Percentiles rank a stretch among this genome's conserved stretches.
Evolutionary conservation across 306 rosid genomes (phyloP).

Genomic region (Vicia faba): DNA sequence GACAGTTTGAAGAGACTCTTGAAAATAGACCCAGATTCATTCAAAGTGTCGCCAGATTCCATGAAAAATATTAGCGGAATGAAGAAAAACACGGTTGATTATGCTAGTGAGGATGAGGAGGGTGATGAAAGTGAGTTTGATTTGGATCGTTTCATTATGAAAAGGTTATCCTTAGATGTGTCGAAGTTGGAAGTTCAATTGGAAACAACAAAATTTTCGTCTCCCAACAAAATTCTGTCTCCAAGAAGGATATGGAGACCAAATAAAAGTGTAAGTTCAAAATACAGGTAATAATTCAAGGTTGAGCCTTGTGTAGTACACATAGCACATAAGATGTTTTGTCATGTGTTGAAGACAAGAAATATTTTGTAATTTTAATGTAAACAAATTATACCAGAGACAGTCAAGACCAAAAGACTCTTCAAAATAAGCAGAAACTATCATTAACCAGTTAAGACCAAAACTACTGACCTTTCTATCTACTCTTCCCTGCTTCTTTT

Average conservation of each 20-base stretch:
- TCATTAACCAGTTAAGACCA: too few relatives aligned
- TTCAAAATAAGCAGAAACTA: too few relatives aligned
- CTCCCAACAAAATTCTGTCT: slow-evolving; percentile 41
- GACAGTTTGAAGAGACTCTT: slow-evolving; percentile 75
- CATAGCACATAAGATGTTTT: slow-evolving; percentile 31
- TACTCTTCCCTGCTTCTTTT: too few relatives aligned
- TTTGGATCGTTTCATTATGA: slow-evolving; percentile 68
- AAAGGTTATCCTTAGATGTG: slow-evolving; percentile 64
- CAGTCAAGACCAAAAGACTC: neutral
- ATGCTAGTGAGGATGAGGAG: slow-evolving; percentile 33
- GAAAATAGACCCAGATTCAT: slow-evolving; percentile 59
- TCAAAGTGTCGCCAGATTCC: slow-evolving; percentile 38
- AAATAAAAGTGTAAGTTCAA: slow-evolving; percentile 34
- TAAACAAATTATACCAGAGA: slow-evolving; percentile 11
- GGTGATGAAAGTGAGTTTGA: slow-evolving; percentile 56
- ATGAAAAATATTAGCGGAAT: slow-evolving; percentile 39
- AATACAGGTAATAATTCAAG: slow-evolving; percentile 33
- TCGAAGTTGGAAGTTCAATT: slow-evolving; percentile 64
- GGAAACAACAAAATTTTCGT: slow-evolving; percentile 44
- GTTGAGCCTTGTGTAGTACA: slow-evolving; percentile 33
- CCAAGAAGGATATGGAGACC: slow-evolving; percentile 55
- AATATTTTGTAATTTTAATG: slow-evolving; percentile 7
- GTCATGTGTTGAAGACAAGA: slow-evolving; percentile 30
- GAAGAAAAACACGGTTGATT: slow-evolving; percentile 38
- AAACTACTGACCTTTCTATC: too few relatives aligned